Evolutionary conservation across 1,139 yeast genomes (phyloP).

Genomic region (Saccharomycopsis hybrid): DNA sequence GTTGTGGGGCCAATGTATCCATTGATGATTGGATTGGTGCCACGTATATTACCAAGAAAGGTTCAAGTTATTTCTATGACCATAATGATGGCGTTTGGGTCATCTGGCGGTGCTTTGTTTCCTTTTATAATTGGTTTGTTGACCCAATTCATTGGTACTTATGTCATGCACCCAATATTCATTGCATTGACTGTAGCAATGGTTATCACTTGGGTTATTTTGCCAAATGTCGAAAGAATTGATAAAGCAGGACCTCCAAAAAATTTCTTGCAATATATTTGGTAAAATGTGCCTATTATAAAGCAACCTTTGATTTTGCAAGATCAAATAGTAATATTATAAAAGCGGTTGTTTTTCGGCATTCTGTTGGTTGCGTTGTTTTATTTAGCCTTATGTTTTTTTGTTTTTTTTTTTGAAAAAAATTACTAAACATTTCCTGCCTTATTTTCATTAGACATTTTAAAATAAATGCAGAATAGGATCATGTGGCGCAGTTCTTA

Average conservation of each 20-base stretch:
- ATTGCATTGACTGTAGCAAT: slow-evolving; percentile 36
- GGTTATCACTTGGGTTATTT: slow-evolving; percentile 37
- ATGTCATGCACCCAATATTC: slow-evolving; percentile 50
- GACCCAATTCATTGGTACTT: slow-evolving; percentile 46
- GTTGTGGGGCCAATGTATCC: slow-evolving; percentile 52
- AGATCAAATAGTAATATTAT: too few relatives aligned
- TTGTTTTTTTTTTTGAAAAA: too few relatives aligned
- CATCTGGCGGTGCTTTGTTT: slow-evolving; percentile 53
- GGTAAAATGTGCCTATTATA: slow-evolving; percentile 5
- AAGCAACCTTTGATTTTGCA: too few relatives aligned
- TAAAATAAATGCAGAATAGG: too few relatives aligned
- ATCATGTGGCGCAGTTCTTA: too few relatives aligned
- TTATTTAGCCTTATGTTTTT: too few relatives aligned
- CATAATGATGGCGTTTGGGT: slow-evolving; percentile 52
- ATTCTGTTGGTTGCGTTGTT: too few relatives aligned
- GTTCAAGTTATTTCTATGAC: slow-evolving; percentile 49
- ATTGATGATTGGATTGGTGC: slow-evolving; percentile 42
- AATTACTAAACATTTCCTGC: too few relatives aligned
- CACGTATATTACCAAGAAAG: slow-evolving; percentile 45
- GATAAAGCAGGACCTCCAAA: slow-evolving; percentile 24
- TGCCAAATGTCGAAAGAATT: slow-evolving; percentile 37
- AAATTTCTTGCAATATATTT: slow-evolving; percentile 21
- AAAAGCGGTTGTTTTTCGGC: too few relatives aligned
- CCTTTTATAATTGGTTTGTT: slow-evolving; percentile 52
- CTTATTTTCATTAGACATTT: too few relatives aligned